Evolutionary conservation across 2,329 filamentous ascomycete genomes (phyloP), one percentile per base, ranked within the genome.

Genomic region (Raffaelea ambrosiae): DNA sequence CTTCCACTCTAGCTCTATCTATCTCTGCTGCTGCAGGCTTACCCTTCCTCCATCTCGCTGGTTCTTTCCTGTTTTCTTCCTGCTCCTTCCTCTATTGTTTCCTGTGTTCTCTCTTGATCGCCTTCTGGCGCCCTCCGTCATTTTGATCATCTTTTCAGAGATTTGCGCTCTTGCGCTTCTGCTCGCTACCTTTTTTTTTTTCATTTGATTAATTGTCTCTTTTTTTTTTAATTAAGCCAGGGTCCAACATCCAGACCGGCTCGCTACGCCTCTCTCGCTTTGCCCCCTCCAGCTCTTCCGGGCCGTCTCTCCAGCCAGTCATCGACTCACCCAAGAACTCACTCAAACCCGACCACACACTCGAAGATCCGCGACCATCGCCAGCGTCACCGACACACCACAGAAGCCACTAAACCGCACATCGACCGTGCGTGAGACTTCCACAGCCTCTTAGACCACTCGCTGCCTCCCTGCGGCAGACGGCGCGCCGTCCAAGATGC

Each of bases 401-500:
- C n/a, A n/a, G n/a, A n/a, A n/a, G n/a, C n/a, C n/a, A n/a, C n/a
- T n/a, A n/a, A n/a, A n/a, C n/a, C n/a, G n/a, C n/a, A n/a, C n/a
- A n/a, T n/a, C n/a, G n/a, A n/a, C n/a, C n/a, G n/a, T n/a, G n/a
- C n/a, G n/a, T n/a, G n/a, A n/a, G n/a, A n/a, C n/a, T n/a, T n/a
- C n/a, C n/a, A n/a, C n/a, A n/a, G n/a, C n/a, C n/a, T n/a, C 9
- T 8, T 33, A 23, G 22, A 39, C 5, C 20, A 7, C 14, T 41
- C 36, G 36, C 36, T 31, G 43, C 47, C 47, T 44, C 14, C 36
- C 39, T 44, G 35, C 40, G 47, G 47, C 43, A 48, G 18, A 48
- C 18, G 44, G 44, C 48, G 41, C 35, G 48, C 26, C 40, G 35
- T 44, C 39, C 48, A 49, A 46, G 36, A 49, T 49, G 48, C 22